These are phyloP conservation scores for Umbelopsis sp. DNA, from an alignment of 192 early-diverging fungal species.

Conservation along the genomic window DNA sequence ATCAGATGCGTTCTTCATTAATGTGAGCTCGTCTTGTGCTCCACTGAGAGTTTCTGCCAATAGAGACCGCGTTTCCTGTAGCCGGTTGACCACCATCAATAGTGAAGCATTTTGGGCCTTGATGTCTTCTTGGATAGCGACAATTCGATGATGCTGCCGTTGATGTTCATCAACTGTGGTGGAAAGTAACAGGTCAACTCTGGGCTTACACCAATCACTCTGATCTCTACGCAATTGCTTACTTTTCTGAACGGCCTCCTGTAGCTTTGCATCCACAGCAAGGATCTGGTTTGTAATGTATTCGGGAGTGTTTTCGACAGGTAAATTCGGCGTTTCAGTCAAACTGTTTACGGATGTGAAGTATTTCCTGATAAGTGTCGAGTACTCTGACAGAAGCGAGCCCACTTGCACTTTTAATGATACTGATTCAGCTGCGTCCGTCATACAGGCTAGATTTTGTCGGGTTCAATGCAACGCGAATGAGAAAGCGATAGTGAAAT, in stretches of 20 bases:
- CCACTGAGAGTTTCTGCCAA: slow-evolving; percentile 32
- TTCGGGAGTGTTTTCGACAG: slow-evolving; percentile 30
- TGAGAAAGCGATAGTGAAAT: too few species aligned
- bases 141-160: slow-evolving; percentile 43
- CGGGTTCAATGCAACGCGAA: background rate
- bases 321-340: background rate
- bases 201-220: too few species aligned
- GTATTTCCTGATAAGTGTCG: slow-evolving; percentile 24
- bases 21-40: slow-evolving; percentile 22
- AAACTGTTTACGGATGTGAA: slow-evolving; percentile 23
- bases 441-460: background rate
- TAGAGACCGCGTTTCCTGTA: slow-evolving; percentile 34
- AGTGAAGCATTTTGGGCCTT: slow-evolving; percentile 44
- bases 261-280: slow-evolving; percentile 42
- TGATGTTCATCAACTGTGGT: slow-evolving; percentile 52
- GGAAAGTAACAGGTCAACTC: too few species aligned
- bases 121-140: slow-evolving; percentile 50
- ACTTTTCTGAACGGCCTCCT: slow-evolving; percentile 53
- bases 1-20: slow-evolving; percentile 10
- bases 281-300: slow-evolving; percentile 43
- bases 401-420: slow-evolving; percentile 39
- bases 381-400: slow-evolving; percentile 35
- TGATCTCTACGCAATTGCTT: background rate
- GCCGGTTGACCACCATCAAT: slow-evolving; percentile 37
- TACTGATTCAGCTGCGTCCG: background rate